Evolutionary conservation across 257 asterid genomes (phyloP).

Genomic region (Osmanthus fragrans): DNA sequence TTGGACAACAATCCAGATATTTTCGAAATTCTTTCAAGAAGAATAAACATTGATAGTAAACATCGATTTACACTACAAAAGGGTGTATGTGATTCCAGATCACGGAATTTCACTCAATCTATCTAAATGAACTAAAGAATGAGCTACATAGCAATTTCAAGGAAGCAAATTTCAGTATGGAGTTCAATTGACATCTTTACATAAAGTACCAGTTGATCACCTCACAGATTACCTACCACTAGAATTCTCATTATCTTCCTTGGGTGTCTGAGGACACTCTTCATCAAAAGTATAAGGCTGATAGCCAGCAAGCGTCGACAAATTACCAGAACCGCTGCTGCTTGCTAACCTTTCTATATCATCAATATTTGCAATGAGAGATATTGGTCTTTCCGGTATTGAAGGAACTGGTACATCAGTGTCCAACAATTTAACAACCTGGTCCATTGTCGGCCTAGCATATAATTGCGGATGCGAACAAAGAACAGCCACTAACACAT

Average conservation of each 20-base stretch:
- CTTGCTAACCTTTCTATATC: slow-evolving; percentile 77
- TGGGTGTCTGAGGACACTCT: slow-evolving; percentile 17
- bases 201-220: no score
- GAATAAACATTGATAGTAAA: not conserved
- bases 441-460: slow-evolving; percentile 94
- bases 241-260: slow-evolving; percentile 29
- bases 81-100: slow-evolving; percentile 9
- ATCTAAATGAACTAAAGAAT: slow-evolving; percentile 13
- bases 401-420: slow-evolving; percentile 61
- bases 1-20: not conserved
- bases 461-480: slow-evolving; percentile 88
- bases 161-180: slow-evolving; percentile 5
- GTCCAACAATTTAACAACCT: slow-evolving; percentile 82
- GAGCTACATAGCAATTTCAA: slow-evolving; percentile 7
- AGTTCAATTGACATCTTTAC: not conserved
- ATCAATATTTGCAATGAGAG: slow-evolving; percentile 65
- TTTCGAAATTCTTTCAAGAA: not conserved
- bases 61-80: not conserved
- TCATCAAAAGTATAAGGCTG: slow-evolving; percentile 42
- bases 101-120: slow-evolving; percentile 20
- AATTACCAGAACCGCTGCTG: slow-evolving; percentile 63
- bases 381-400: slow-evolving; percentile 79
- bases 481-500: slow-evolving; percentile 73
- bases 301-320: slow-evolving; percentile 65
- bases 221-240: slow-evolving; percentile 27